Evolutionary conservation across 331 rosid species (phyloP), one percentile per base, ranked within the genome.

Genomic region (Phaseolus coccineus): DNA sequence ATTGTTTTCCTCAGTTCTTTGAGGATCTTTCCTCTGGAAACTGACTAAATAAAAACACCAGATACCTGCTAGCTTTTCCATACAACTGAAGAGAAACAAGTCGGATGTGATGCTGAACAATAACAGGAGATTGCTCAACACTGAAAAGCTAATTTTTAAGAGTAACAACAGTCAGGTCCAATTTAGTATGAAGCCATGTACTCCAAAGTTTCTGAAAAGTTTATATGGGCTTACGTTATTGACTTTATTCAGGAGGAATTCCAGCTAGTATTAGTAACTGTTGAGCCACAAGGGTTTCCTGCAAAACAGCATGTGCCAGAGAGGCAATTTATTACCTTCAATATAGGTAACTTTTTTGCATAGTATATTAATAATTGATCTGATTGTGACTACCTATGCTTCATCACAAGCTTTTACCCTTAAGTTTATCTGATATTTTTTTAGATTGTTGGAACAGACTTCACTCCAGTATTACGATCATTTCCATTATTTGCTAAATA

Each of bases 61-160:
- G 99, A 92, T 95, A 79, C 97, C 97, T 0, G 97, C 97, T 58
- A 87, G 89, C 80, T 90, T 92, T 77, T 81, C 86, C 66, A 71
- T 92, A 11, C 89, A 88, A 77, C 87, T 92, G 85, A 88, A 73
- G 90, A 83, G 78, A 87, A 89, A 77, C 86, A 66, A 85, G 58
- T 65, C 76, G 3, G 87, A 87, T 55, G 30, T 28, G 42, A 76
- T 28, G 22, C 80, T 73, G 84, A 83, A 77, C 74, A 79, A 71
- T 74, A 78, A 84, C 87, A 85, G 97, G 84, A 89, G 90, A 85
- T 81, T 93, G 59, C 92, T 90, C 48, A 87, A 93, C 67, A 93
- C 97, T 13, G 97, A 93, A 52, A 93, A 90, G 89, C 84, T 93
- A 19, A 84, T 93, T 74, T 90, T 93, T 81, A 87, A 82, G 77